Evolutionary conservation across 192 early-diverging fungal genomes (phyloP), one percentile per base, ranked within the genome.

Genomic region (Glomus cerebriforme): DNA sequence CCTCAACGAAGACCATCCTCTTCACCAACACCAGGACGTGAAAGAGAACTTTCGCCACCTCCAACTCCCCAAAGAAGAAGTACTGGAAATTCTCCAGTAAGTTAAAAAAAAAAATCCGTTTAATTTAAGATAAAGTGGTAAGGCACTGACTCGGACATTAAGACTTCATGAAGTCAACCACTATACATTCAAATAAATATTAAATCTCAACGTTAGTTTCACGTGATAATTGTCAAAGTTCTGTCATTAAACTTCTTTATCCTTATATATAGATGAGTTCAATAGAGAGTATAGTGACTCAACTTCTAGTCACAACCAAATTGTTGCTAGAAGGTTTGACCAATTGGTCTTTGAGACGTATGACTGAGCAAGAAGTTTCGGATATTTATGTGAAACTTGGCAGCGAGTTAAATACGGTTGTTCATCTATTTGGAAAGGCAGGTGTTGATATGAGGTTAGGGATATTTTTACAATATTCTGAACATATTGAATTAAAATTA

Each of bases 251-350:
- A 32, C 6, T n/a, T 12, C 10, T 31, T 35, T 35, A n/a, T 32
- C 7, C 62, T 64, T 34, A 29, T 37, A n/a, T n/a, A 2, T 78
- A 89, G 86, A 83, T 82, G 80, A 84, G 78, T 72, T 80, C 79
- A 4, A 86, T 89, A 17, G 86, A 89, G 34, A 81, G 82, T 9
- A 84, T 83, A 37, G 86, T 89, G 17, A 87, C 88, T 19, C 80
- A 82, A 70, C 77, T 89, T 6, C 39, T 89, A 49, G 49, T 84
- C 31, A 83, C 85, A 9, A 89, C 88, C 15, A 89, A 87, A 72
- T 82, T 82, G 35, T 80, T 89, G 19, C 58, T 89, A 24, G 86
- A 87, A 45, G 75, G 82, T 22, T 76, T 89, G 22, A 89, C 88
- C 3, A 73, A 77, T 4, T 89, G 88, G 88, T 85, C 86, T 7